Evolutionary conservation across 202 grass and related monocot genomes (phyloP), one percentile per base, ranked within the genome.

Genomic region (Zizania palustris): DNA sequence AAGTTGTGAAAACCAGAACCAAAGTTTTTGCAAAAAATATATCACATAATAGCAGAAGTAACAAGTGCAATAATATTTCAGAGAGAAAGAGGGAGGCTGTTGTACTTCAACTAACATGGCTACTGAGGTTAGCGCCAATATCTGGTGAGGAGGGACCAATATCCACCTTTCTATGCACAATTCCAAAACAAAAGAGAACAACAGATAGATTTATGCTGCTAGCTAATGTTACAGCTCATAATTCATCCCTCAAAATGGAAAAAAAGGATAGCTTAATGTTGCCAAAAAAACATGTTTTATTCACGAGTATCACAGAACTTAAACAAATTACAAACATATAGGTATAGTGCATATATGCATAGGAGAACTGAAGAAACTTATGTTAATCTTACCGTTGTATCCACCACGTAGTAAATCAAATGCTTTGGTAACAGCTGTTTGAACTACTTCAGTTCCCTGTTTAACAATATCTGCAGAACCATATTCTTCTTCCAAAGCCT

Each of bases 401-500:
- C 87, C 85, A 77, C 37, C 74, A 45, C 77, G 67, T 81, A 99
- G 50, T 71, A 85, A 73, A 83, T 90, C 60, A 81, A 92, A 99
- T 64, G 88, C 74, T 87, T 88, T 99, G 57, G 78, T 60, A 54
- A 99, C 53, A 80, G 77, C 86, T 82, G 39, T 97, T 45, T 60
- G 74, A 57, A 90, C 85, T 71, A 99, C 67, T 86, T 99, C 80
- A 20, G 72, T 77, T 83, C 80, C 89, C 82, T 95, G 91, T 63
- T 76, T 75, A 77, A 89, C 66, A 65, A 88, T 90, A 76, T 91
- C 82, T 14, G 71, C 69, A 0, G 84, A 82, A 67, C 85, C 85
- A 76, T 99, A 90, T 92, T 79, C 87, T 35, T 85, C 83, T 84
- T 83, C 67, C 58, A 99, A 72, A 83, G 48, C 89, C 92, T 99